Conservation (phyloP, 352 stramenopile genomes). For the Phytophthora pini region DNA sequence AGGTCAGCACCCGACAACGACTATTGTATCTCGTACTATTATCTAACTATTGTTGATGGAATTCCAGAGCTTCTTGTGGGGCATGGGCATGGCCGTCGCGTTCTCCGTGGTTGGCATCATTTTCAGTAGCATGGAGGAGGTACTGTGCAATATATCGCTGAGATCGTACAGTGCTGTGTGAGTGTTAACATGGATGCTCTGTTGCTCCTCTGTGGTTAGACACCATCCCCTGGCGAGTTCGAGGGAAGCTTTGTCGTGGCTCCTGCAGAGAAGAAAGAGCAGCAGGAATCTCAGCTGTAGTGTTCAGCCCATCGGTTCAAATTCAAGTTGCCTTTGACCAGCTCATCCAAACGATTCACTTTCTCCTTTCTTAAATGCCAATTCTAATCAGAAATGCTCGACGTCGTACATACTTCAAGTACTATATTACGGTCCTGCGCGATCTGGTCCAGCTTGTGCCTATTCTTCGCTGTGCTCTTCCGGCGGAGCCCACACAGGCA, state of each 20-base stretch:
- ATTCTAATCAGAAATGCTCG: constrained; percentile 34
- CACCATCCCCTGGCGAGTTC: constrained; percentile 26
- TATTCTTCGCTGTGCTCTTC: constrained; percentile 35
- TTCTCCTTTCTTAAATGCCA: constrained; percentile 17
- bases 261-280: background rate
- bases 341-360: constrained; percentile 19
- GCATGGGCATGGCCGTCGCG: constrained; percentile 76
- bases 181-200: background rate
- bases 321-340: constrained; percentile 15
- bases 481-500: constrained; percentile 28
- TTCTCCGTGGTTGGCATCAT: constrained; percentile 78
- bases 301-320: constrained; percentile 14
- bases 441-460: constrained; percentile 8
- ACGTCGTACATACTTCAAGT: constrained; percentile 25
- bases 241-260: constrained; percentile 32
- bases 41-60: constrained; percentile 1
- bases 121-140: constrained; percentile 75
- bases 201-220: constrained; percentile 10
- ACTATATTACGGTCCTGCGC: constrained; percentile 34
- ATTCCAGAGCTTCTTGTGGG: constrained; percentile 79
- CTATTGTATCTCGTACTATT: background rate
- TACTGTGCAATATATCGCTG: constrained; percentile 12
- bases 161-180: constrained; percentile 8
- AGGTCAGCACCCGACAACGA: constrained; percentile 34
- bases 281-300: constrained; percentile 11